Evolutionary conservation across 257 asterid species (phyloP).

Genomic region (Solanum ossicruentum): DNA sequence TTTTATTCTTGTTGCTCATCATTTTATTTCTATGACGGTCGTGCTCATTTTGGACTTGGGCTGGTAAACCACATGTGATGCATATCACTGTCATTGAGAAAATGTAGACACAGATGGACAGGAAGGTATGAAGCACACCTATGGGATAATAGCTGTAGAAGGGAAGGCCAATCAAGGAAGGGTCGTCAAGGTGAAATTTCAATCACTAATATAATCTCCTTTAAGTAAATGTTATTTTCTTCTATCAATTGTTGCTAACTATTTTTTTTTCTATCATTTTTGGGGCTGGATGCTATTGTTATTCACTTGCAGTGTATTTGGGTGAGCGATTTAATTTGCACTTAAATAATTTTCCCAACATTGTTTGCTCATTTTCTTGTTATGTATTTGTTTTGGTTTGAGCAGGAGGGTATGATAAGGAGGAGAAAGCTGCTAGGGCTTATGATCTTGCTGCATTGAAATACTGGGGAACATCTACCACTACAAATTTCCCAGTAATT

Average conservation of each 20-base stretch:
- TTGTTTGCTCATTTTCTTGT: not conserved
- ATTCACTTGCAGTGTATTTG: constrained; percentile 42
- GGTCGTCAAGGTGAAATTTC: constrained; percentile 75
- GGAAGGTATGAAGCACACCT: constrained; percentile 94
- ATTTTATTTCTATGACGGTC: not conserved
- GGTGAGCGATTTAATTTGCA: constrained; percentile 37
- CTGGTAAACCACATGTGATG: not conserved
- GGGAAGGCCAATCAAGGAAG: constrained; percentile 89
- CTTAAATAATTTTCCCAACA: not conserved
- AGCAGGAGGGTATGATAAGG: constrained; percentile 92
- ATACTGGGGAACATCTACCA: constrained; percentile 94
- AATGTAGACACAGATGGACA: constrained; percentile 81
- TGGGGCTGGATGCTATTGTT: not conserved
- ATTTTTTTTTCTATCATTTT: not conserved
- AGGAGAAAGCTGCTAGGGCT: constrained; percentile 94
- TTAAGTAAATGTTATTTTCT: not conserved
- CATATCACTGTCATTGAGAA: not conserved
- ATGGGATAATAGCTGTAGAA: constrained; percentile 91
- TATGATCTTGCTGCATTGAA: constrained; percentile 87
- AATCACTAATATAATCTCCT: not conserved
- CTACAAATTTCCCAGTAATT: constrained; percentile 84
- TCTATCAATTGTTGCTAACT: not conserved
- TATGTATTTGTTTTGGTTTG: not conserved
- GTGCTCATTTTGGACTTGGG: not conserved
- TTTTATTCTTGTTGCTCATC: not conserved